Conservation (phyloP, 768 basidiomycete genomes). For the Tulasnella sp. region DNA sequence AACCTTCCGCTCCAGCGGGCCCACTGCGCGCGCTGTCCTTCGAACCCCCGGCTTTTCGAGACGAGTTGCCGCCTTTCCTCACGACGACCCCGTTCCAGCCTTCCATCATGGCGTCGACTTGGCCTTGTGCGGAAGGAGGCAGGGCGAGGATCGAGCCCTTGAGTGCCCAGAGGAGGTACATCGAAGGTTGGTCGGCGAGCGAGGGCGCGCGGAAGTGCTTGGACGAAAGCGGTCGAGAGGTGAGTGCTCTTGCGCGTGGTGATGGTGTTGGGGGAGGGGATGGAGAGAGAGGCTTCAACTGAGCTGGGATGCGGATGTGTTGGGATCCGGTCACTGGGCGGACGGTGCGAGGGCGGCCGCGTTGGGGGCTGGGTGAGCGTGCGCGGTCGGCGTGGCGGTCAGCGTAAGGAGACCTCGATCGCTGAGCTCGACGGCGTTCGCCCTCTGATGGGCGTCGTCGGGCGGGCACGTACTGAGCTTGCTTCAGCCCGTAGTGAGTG, state of each 20-base stretch:
- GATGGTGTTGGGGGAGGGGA: neutral
- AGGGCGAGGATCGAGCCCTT: conserved; percentile 24
- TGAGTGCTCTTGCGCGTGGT: neutral
- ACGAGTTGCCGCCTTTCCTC: conserved; percentile 15
- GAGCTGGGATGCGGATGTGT: neutral
- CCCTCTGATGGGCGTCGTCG: neutral
- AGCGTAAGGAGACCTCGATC: neutral
- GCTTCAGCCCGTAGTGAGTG: conserved; percentile 8
- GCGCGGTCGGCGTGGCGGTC: neutral
- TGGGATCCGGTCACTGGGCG: neutral
- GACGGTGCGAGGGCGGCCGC: conserved; percentile 20
- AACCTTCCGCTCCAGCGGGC: conserved; percentile 18
- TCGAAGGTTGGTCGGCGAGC: conserved; percentile 24
- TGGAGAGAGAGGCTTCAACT: conserved; percentile 6
- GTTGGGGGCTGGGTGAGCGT: conserved; percentile 26
- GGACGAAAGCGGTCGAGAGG: neutral
- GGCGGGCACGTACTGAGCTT: neutral
- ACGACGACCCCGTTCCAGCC: conserved; percentile 20
- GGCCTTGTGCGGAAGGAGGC: neutral
- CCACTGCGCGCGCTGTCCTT: neutral
- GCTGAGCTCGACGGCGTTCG: conserved; percentile 13
- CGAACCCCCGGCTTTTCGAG: neutral
- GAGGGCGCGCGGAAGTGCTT: conserved; percentile 25
- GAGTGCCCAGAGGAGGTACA: conserved; percentile 31
- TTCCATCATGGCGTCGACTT: conserved; percentile 19